These are phyloP conservation scores for Xylaria digitata DNA, from an alignment of 2,329 filamentous ascomycete genomes.

Conservation along the genomic window DNA sequence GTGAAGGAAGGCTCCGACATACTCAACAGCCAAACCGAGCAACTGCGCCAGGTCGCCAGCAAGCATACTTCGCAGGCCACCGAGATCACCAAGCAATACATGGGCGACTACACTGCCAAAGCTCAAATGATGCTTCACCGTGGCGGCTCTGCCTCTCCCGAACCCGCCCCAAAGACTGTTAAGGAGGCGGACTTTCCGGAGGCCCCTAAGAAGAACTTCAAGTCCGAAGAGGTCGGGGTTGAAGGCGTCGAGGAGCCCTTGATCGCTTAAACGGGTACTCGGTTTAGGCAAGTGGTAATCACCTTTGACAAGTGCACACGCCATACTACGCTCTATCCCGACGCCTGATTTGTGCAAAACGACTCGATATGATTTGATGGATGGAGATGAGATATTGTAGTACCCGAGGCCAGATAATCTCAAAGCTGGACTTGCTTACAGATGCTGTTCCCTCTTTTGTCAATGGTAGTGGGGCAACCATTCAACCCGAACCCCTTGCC, in stretches of 20 bases:
- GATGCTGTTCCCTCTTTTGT: constrained; percentile 41
- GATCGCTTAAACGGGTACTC: constrained; percentile 44
- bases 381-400: constrained; percentile 41
- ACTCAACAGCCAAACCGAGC: constrained; percentile 70
- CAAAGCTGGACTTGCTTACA: constrained; percentile 30
- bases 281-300: constrained; percentile 16
- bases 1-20: constrained; percentile 68
- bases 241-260: constrained; percentile 50
- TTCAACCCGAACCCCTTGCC: constrained; percentile 24
- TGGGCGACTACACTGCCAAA: constrained; percentile 75
- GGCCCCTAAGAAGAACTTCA: constrained; percentile 52
- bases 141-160: constrained; percentile 58
- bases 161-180: constrained; percentile 55
- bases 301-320: constrained; percentile 35
- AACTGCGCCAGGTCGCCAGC: constrained; percentile 70
- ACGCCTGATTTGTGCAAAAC: constrained; percentile 39
- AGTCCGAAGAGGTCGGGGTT: constrained; percentile 48
- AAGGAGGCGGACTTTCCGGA: constrained; percentile 63
- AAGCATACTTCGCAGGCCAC: constrained; percentile 73
- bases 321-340: constrained; percentile 27
- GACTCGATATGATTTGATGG: constrained; percentile 44
- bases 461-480: constrained; percentile 27
- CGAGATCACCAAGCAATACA: constrained; percentile 73
- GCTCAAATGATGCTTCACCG: constrained; percentile 70
- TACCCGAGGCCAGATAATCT: constrained; percentile 32